Evolutionary conservation across 176 grass and related monocot species (phyloP), one percentile per base, ranked within the genome.

Genomic region (Neostapfia colusana): DNA sequence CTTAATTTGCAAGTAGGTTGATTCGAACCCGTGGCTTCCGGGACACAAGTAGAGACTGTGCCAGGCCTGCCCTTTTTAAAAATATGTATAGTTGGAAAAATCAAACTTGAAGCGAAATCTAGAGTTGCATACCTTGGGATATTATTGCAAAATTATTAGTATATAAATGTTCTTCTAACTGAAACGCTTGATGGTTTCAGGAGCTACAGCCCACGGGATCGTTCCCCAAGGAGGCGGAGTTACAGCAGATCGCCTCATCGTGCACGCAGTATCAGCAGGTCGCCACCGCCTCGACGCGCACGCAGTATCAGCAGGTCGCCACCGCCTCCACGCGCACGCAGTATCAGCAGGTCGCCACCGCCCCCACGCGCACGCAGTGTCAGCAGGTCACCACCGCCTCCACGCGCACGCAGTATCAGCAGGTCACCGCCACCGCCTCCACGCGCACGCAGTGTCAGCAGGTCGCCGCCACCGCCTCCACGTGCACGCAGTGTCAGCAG

Each of bases 131-230:
- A 46, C 45, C 25, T 41, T 37, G 35, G 48, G 65, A 77, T 82
- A n/a, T 48, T 73, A 41, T 73, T 59, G 0, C 0, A 26, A 20
- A 51, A 54, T 54, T 21, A 26, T 58, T 17, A 60, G 66, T 56
- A 11, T 73, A 10, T 57, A 43, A 82, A 38, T 73, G 10, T 69
- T 11, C 18, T 15, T 23, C n/a, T 40, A 10, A 10, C 46, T 16
- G 3, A 65, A 49, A 51, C 62, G 68, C 43, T 63, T 59, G 17
- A 14, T 73, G 42, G 18, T 61, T 63, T 42, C 75, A 92, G 89
- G 89, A 99, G 96, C 70, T 92, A 90, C 70, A 99, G 96, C 67
- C 96, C 96, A 28, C 85, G 70, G 50, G 85, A 82, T 24, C 91
- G 92, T 54, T 99, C 96, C 64, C 96, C 96, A 45, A 90, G 65